These are phyloP conservation scores for Diaporthe vexans DNA, from an alignment of 2,329 filamentous ascomycete species.

Conservation along the genomic window DNA sequence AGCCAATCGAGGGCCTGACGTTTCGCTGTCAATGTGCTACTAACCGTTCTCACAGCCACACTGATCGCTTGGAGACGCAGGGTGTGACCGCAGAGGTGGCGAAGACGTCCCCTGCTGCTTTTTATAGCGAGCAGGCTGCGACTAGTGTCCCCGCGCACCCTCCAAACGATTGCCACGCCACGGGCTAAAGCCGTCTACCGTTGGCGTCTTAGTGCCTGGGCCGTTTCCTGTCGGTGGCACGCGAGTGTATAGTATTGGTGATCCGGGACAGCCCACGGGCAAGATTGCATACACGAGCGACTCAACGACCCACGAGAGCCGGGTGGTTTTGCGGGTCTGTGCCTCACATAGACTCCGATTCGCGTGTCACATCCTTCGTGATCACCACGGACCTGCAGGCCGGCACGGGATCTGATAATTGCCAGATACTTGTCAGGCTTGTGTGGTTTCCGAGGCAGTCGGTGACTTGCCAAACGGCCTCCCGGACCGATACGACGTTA, in stretches of 20 bases:
- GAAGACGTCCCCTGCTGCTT: slow-evolving; percentile 30
- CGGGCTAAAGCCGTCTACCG: slow-evolving; percentile 1
- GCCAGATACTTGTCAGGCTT: too few relatives aligned
- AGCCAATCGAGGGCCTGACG: slow-evolving; percentile 20
- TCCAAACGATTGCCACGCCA: slow-evolving; percentile 19
- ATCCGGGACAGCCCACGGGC: not conserved
- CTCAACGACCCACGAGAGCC: not conserved
- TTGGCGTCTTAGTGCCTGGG: slow-evolving; percentile 15
- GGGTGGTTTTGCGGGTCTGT: slow-evolving; percentile 1
- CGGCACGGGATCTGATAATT: not conserved
- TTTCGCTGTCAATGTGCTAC: slow-evolving; percentile 30
- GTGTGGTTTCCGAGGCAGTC: too few relatives aligned
- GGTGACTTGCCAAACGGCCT: not conserved
- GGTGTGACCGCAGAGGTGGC: slow-evolving; percentile 33
- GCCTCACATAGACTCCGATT: slow-evolving; percentile 17
- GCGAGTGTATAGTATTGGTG: not conserved
- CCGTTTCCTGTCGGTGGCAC: slow-evolving; percentile 10
- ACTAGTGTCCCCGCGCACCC: slow-evolving; percentile 16
- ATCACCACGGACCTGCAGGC: not conserved
- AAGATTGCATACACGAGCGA: slow-evolving; percentile 6
- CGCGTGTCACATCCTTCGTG: slow-evolving; percentile 3
- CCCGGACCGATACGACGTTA: not conserved
- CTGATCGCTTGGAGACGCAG: slow-evolving; percentile 21
- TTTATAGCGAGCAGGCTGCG: slow-evolving; percentile 28
- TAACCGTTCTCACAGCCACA: slow-evolving; percentile 30